Evolutionary conservation across 2,329 filamentous ascomycete genomes (phyloP).

Genomic region (Emergomyces pasteurianus): DNA sequence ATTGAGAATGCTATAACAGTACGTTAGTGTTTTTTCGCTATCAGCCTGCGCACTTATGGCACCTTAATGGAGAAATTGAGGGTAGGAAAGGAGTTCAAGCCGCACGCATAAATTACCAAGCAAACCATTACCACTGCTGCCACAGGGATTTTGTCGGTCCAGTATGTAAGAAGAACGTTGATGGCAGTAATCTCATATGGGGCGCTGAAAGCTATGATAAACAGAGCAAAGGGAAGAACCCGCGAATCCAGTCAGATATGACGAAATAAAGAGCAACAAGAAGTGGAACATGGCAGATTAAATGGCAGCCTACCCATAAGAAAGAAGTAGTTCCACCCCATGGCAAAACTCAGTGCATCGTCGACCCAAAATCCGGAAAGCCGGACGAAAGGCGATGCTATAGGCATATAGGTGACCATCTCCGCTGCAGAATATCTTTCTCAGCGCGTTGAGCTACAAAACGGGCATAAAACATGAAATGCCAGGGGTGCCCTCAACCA

Average conservation of each 20-base stretch:
- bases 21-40: background rate
- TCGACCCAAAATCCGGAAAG: slow-evolving; percentile 20
- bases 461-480: background rate
- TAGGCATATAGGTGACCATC: slow-evolving; percentile 19
- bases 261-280: background rate
- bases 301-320: slow-evolving; percentile 13
- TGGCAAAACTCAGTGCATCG: slow-evolving; percentile 19
- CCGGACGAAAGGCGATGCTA: slow-evolving; percentile 17
- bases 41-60: background rate
- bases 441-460: background rate
- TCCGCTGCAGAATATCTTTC: slow-evolving; percentile 11
- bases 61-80: slow-evolving; percentile 23
- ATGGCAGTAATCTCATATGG: slow-evolving; percentile 29
- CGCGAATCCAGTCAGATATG: background rate
- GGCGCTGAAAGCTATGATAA: slow-evolving; percentile 14
- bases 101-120: slow-evolving; percentile 29
- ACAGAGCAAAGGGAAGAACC: background rate
- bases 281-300: background rate
- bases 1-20: slow-evolving; percentile 25
- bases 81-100: background rate
- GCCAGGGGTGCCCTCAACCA: background rate
- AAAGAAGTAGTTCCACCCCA: slow-evolving; percentile 21
- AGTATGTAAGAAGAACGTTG: slow-evolving; percentile 27
- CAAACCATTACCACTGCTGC: slow-evolving; percentile 26
- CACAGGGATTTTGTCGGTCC: slow-evolving; percentile 28